Evolutionary conservation across 169 alveolate species (phyloP).

Genomic region (Eimeria brunetti): DNA sequence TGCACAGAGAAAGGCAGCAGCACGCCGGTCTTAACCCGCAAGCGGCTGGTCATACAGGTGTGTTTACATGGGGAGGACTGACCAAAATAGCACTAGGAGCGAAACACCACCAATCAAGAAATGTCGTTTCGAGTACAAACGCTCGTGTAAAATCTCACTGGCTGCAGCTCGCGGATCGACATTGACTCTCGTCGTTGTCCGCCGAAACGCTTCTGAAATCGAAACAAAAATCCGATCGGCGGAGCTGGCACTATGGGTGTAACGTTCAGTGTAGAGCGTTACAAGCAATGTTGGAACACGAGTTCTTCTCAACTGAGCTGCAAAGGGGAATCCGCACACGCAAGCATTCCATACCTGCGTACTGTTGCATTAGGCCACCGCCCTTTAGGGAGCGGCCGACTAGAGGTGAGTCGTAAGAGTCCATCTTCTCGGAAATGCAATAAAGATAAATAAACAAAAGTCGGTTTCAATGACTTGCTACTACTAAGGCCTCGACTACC

Average conservation of each 20-base stretch:
- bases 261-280: neutral
- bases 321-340: neutral
- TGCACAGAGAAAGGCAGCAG: neutral
- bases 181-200: slow-evolving; percentile 20
- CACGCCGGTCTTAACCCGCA: neutral
- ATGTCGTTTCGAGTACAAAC: neutral
- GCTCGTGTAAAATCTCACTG: neutral
- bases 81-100: neutral
- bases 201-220: slow-evolving; percentile 42
- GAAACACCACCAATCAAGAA: neutral
- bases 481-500: neutral
- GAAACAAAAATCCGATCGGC: neutral
- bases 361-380: slow-evolving; percentile 13
- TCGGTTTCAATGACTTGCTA: neutral
- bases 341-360: slow-evolving; percentile 11
- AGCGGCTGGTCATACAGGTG: neutral
- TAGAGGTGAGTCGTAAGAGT: neutral
- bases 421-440: neutral
- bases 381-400: slow-evolving; percentile 21
- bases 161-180: slow-evolving; percentile 45
- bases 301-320: neutral
- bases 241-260: neutral
- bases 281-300: neutral
- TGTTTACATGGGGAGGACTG: neutral
- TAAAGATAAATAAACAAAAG: neutral